Base-by-base conservation (phyloP, 768 basidiomycete species). In the Mycena belliarum region DNA sequence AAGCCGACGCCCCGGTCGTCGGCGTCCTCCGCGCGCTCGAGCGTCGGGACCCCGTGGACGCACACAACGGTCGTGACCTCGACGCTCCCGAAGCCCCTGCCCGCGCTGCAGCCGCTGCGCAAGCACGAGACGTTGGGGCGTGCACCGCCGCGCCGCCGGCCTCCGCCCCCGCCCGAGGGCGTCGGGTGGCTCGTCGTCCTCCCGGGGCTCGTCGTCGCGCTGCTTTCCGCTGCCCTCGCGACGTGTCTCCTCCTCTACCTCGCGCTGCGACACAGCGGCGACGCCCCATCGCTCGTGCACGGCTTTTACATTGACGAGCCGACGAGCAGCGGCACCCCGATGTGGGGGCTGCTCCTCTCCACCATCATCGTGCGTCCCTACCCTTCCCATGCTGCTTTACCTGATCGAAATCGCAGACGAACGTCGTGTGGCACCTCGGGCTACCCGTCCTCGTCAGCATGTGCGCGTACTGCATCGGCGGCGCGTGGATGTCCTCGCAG, bases 241-340 rank as follows among this genome's bases (percentile, higher is more conserved):
- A 56, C 58, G 2, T 37, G 35, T 3, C 26, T 63, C 4, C 35
- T 53, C 38, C 29, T 59, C 1, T 56, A 59, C 33, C 50, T 63
- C 20, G 23, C 47, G 25, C 20, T 43, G 18, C 49, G 38, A 2
- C 54, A 37, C 20, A 55, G 37, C 16, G 44, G 20, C 28, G 48
- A 48, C 20, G 24, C 41, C 9, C 45, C 33, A 7, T 28, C 50
- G 5, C 41, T 55, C 26, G 3, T 15, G 15, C 28, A 51, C n/a
- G 61, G 61, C 20, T 63, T 63, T 29, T 55, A 52, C 26, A 53
- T 63, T 15, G 61, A 58, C 44, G 61, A 59, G 43, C 29, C 50
- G 37, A 35, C 8, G 26, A 23, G 23, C 29, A 40, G 6, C 15
- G 45, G 37, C 35, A 35, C 57, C 10, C 54, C 52, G 15, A 26